Conservation (phyloP, 176 grass and related monocot genomes). For the Aegilops bicornis region DNA sequence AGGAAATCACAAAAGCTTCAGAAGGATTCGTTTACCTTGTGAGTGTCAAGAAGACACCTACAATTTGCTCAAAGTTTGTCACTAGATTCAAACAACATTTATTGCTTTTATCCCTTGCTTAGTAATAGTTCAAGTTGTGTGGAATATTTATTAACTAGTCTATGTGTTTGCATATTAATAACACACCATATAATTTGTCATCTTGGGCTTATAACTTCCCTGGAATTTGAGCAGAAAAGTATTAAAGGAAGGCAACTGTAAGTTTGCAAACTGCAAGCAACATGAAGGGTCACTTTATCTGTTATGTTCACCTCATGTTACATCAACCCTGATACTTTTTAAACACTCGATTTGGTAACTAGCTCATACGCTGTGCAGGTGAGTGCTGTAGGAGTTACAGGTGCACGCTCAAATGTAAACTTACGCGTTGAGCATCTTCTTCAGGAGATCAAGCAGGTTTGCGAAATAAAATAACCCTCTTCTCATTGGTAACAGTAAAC, state of each 20-base stretch:
- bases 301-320: not conserved
- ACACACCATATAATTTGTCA: not conserved
- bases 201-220: not conserved
- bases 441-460: slow-evolving; percentile 81
- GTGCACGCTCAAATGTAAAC: slow-evolving; percentile 77
- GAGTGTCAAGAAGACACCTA: slow-evolving; percentile 28
- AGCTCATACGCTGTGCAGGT: slow-evolving; percentile 45
- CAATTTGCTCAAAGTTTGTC: slow-evolving; percentile 3
- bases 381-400: slow-evolving; percentile 83
- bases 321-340: not conserved
- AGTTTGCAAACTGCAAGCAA: not conserved
- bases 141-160: not conserved
- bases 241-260: not conserved
- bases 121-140: not conserved
- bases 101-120: not conserved
- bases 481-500: not conserved
- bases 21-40: slow-evolving; percentile 97
- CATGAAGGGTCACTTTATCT: not conserved
- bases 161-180: not conserved
- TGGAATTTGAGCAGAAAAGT: not conserved
- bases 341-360: not conserved
- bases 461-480: not conserved
- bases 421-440: slow-evolving; percentile 72
- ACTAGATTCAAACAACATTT: not conserved
- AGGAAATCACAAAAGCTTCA: slow-evolving; percentile 73